These are phyloP conservation scores for Microbotryum saponariae DNA, from an alignment of 1,284 basidiomycete species.

Conservation along the genomic window DNA sequence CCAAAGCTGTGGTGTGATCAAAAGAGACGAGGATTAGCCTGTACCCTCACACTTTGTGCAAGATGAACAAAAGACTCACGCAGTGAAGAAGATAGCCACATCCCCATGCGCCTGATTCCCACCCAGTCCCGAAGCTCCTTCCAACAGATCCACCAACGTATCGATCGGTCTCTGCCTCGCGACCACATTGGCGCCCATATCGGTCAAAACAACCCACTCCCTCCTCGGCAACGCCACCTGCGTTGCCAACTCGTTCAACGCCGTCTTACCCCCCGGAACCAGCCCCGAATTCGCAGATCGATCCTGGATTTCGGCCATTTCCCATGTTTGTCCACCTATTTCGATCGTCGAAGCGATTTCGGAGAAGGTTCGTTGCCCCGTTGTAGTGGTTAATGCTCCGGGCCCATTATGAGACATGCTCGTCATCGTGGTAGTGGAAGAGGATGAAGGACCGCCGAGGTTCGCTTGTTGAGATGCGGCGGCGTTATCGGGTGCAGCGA, in stretches of 20 bases:
- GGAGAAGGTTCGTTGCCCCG: conserved; percentile 9
- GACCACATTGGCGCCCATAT: conserved; percentile 71
- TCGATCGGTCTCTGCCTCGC: conserved; percentile 78
- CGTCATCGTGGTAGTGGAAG: background rate
- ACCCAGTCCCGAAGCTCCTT: conserved; percentile 31
- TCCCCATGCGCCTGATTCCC: conserved; percentile 32
- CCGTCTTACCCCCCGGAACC: conserved; percentile 45
- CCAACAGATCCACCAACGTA: conserved; percentile 53
- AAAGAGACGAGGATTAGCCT: background rate
- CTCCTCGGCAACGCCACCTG: conserved; percentile 65
- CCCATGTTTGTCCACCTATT: conserved; percentile 75
- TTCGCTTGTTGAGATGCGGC: conserved; percentile 15
- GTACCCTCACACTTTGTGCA: background rate
- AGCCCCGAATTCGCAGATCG: conserved; percentile 45
- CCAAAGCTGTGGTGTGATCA: conserved; percentile 57
- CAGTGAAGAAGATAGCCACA: conserved; percentile 34
- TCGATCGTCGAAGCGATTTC: conserved; percentile 68
- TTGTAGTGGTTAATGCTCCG: background rate
- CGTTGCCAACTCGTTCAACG: conserved; percentile 65
- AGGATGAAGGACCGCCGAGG: background rate
- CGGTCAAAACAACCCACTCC: conserved; percentile 78
- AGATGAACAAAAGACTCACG: conserved; percentile 30
- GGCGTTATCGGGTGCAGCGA: conserved; percentile 62
- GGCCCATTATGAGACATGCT: background rate
- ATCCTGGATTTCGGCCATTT: conserved; percentile 49